Percentiles rank a stretch among this genome's conserved stretches.
These are phyloP conservation scores for Fonsecaea nubica DNA, from an alignment of 2,329 filamentous ascomycete genomes.

Conservation along the genomic window DNA sequence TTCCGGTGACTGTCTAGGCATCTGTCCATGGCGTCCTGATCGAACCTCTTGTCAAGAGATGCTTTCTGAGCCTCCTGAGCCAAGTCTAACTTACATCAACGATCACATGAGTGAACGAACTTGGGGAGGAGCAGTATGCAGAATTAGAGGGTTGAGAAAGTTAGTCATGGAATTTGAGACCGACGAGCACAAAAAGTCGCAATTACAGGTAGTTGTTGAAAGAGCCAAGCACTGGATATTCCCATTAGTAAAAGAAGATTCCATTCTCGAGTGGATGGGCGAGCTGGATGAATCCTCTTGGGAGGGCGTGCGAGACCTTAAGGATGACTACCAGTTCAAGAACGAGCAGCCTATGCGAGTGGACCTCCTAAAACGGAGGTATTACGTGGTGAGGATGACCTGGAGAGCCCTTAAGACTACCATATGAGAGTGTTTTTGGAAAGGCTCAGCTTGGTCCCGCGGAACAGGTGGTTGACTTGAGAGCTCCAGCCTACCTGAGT, in stretches of 20 bases:
- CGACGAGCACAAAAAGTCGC: conserved; percentile 37
- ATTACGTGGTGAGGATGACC: conserved; percentile 29
- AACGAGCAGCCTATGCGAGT: conserved; percentile 11
- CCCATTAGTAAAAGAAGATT: conserved; percentile 26
- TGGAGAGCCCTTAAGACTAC: conserved; percentile 11
- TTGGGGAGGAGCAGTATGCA: conserved; percentile 31
- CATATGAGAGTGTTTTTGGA: not conserved
- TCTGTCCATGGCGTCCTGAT: conserved; percentile 40
- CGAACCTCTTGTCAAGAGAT: conserved; percentile 35
- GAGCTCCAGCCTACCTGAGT: not conserved
- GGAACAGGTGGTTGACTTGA: not conserved
- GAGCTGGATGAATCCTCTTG: conserved; percentile 23
- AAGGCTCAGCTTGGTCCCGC: not conserved
- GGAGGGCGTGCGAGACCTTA: conserved; percentile 26
- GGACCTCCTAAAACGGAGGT: conserved; percentile 22
- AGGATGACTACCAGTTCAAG: conserved; percentile 22
- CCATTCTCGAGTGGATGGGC: conserved; percentile 28
- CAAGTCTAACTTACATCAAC: conserved; percentile 21
- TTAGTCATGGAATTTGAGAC: conserved; percentile 44
- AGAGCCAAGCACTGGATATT: conserved; percentile 41
- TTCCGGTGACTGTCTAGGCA: conserved; percentile 39
- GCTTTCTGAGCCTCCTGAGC: conserved; percentile 21
- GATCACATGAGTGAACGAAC: conserved; percentile 33
- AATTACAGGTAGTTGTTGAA: conserved; percentile 40
- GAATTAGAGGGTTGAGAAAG: conserved; percentile 31